Percentiles rank a stretch among this genome's conserved stretches.
Evolutionary conservation across 1,139 yeast genomes (phyloP).

Genomic region (Pichia sp.): DNA sequence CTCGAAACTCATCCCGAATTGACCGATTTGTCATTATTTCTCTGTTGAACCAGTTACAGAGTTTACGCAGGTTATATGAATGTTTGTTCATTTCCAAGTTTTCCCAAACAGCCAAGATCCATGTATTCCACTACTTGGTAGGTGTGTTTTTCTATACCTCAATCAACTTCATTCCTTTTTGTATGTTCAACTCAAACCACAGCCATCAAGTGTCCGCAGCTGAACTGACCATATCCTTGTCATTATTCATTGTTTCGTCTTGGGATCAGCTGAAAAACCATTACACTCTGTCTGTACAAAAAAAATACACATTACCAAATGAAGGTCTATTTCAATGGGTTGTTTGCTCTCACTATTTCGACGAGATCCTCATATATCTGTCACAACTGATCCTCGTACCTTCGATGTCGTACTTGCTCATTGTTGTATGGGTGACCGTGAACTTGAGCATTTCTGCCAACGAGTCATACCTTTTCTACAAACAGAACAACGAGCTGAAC

Average conservation of each 20-base stretch:
- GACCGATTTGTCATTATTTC: not conserved
- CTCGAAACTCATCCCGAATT: not conserved
- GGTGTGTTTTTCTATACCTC: constrained; percentile 61
- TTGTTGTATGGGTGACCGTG: constrained; percentile 48
- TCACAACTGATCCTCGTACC: constrained; percentile 24
- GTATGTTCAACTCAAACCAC: constrained; percentile 5
- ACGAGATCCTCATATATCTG: constrained; percentile 60
- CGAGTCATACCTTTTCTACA: constrained; percentile 50
- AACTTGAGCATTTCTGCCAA: constrained; percentile 58
- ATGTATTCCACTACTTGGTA: constrained; percentile 65
- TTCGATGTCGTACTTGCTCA: constrained; percentile 13
- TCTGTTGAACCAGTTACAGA: constrained; percentile 42
- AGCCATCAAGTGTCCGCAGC: not conserved
- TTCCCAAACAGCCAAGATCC: constrained; percentile 49
- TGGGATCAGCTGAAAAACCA: constrained; percentile 56
- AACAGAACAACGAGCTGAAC: constrained; percentile 9
- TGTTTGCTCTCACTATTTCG: constrained; percentile 76
- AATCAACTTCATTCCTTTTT: constrained; percentile 27
- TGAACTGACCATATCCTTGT: not conserved
- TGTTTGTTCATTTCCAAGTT: constrained; percentile 44
- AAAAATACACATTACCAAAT: constrained; percentile 61
- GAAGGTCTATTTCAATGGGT: constrained; percentile 41
- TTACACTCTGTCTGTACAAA: constrained; percentile 45
- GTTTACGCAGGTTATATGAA: constrained; percentile 57
- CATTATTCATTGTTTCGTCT: constrained; percentile 24